Base-by-base conservation (phyloP, 2,329 filamentous ascomycete species). In the Venturiaceae sp. region DNA sequence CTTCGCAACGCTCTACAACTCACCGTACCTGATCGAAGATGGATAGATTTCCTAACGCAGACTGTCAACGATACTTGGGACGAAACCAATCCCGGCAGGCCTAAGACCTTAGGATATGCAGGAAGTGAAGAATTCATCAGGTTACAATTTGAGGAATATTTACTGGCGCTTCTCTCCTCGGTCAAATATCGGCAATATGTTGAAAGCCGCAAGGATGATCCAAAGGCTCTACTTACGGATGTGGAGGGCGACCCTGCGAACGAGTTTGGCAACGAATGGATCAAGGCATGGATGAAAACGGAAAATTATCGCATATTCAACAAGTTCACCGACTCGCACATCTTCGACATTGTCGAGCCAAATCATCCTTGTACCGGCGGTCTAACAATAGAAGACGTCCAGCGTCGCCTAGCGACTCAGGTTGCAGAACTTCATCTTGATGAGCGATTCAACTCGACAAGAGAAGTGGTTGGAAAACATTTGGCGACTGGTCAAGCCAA, bases 51-150 rank as follows among this genome's bases (percentile, higher is more conserved):
- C 65, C 81, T 99, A 57, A 95, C 91, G 0, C 90, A 96, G 66
- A 88, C 91, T 39, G 90, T 99, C 23, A 89, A 94, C 66, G 91
- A 97, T 63, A 96, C 94, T 0, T 99, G 94, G 94, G 94, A 99
- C 68, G 90, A 96, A 44, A 78, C 84, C 4, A 92, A 97, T 67
- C 94, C 94, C 0, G 83, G 84, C 62, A 82, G 89, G 53, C 94
- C 94, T n/a, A 96, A 91, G 67, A 95, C 90, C 2, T 86, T 96
- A 78, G 92, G 92, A 32, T 99, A 96, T 67, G 85, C 90, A 37
- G 94, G 94, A 32, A 96, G 91, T 62, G 94, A 99, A 74, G 94
- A 97, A 69, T 96, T 96, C 67, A 99, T 99, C 65, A 84, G 94
- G 32, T 83, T 96, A 41, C 92, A 97, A 67, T 99, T 99, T 62